Conservation (phyloP, 352 stramenopile genomes). For the Phytopythium kandeliae region DNA sequence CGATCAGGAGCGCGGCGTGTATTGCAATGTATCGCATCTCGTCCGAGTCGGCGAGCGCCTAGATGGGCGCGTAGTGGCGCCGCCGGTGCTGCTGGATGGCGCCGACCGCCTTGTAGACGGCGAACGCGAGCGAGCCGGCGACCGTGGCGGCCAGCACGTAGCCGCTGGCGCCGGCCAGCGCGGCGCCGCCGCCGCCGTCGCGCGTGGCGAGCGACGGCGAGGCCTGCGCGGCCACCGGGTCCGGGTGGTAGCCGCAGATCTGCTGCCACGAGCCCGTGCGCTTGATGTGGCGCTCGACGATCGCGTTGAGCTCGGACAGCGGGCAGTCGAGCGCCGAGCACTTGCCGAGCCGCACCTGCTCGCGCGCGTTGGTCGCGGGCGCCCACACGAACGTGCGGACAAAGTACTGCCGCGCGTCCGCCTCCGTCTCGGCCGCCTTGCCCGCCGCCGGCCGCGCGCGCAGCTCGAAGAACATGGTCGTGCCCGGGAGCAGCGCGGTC, state of each 20-base stretch:
- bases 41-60: no score
- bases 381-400: conserved; percentile 78
- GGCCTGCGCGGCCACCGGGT: conserved; percentile 12
- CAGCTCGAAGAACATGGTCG: conserved; percentile 82
- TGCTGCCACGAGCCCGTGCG: conserved; percentile 73
- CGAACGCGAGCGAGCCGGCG: conserved; percentile 36
- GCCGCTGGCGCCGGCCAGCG: conserved; percentile 14
- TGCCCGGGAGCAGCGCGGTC: conserved; percentile 58
- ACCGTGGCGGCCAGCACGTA: conserved; percentile 42
- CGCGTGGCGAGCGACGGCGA: conserved; percentile 9
- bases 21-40: no score
- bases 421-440: conserved; percentile 10
- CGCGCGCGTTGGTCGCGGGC: conserved; percentile 40
- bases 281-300: conserved; percentile 62
- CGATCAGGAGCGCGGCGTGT: no score
- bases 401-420: conserved; percentile 43
- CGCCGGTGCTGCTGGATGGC: conserved; percentile 35
- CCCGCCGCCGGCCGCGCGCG: conserved; percentile 19
- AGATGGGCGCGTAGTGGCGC: conserved; percentile 42
- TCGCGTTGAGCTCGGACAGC: conserved; percentile 66
- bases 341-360: conserved; percentile 72
- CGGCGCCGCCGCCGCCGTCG: conserved; percentile 5
- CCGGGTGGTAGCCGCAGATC: conserved; percentile 69
- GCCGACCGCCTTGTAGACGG: conserved; percentile 44
- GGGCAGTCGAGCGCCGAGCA: conserved; percentile 69